These are phyloP conservation scores for Pyronema omphalodes DNA, from an alignment of 495 filamentous ascomycete species.

Conservation along the genomic window DNA sequence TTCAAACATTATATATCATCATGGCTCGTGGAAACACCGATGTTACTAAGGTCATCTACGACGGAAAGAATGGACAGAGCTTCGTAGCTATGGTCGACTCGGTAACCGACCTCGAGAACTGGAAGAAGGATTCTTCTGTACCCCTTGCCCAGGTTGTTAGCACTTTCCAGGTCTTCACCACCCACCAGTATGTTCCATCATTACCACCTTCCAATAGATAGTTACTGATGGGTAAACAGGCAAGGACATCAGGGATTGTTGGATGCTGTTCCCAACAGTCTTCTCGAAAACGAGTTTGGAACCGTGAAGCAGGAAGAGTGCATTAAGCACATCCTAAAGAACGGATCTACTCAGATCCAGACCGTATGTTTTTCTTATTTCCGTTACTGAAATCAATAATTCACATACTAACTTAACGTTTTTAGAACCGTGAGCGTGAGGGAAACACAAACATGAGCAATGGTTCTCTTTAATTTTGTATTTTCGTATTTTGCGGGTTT, in stretches of 20 bases:
- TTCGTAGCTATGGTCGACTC: constrained; percentile 83
- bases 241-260: constrained; percentile 70
- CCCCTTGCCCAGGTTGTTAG: constrained; percentile 72
- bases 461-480: background rate
- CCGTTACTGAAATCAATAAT: background rate
- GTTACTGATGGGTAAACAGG: constrained; percentile 29
- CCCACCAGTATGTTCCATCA: constrained; percentile 54
- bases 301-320: constrained; percentile 57
- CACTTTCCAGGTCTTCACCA: constrained; percentile 76
- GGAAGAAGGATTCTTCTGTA: constrained; percentile 61
- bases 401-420: background rate
- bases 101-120: constrained; percentile 49
- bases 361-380: constrained; percentile 34
- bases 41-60: constrained; percentile 72
- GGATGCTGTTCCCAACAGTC: constrained; percentile 52
- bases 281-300: constrained; percentile 75
- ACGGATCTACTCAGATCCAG: constrained; percentile 47
- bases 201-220: no score
- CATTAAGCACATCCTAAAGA: constrained; percentile 60
- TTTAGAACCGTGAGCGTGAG: constrained; percentile 15
- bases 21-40: constrained; percentile 67
- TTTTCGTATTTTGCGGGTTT: background rate
- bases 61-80: constrained; percentile 57
- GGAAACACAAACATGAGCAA: constrained; percentile 12
- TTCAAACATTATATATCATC: constrained; percentile 14